Base-by-base conservation (phyloP, 345 rosid species). In the Theobroma cacao region DNA sequence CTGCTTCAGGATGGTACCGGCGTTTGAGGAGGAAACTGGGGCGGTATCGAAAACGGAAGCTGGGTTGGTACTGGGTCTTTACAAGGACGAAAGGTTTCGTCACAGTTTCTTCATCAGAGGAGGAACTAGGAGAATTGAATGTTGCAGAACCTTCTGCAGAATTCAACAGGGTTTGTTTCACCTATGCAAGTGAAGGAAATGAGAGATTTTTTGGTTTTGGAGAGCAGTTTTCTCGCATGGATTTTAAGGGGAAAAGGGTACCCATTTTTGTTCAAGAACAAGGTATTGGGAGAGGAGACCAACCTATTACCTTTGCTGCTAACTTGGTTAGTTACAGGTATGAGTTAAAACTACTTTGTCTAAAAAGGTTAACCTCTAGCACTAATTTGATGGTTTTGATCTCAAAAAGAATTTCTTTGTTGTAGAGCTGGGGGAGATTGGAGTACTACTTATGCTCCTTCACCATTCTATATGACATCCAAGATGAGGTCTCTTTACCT, bases 211-310 rank as follows among this genome's bases (percentile, higher is more conserved):
- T 86, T 30, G 93, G 93, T 31, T 91, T 89, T 40, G 93, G 92
- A 17, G 93, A 91, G 85, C 95, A 91, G 78, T 91, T 91, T 80
- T 89, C 95, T 68, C 86, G 85, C 61, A 88, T 91, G 93, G 82
- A 91, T 70, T 89, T 91, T 70, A 91, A 91, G 80, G 92, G 95
- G 38, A 90, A 85, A 86, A 84, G 87, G 82, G 91, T 91, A 15
- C 95, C 93, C 33, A 88, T 91, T 79, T 84, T 91, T 41, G 95
- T 91, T 82, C 95, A 91, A 76, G 95, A 91, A 78, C 93, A 91
- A 79, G 95, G 95, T 33, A 89, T 91, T 80, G 95, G 95, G 67
- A 90, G 95, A 82, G 95, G 93, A 53, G 95, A 91, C 75, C 95
- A 91, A 40, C 95, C 95, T 47, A 82, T 90, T 73, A 89, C 91